A percentile compares a stretch with the other conserved stretches of the same genome.
These are phyloP conservation scores for Moniliophthora roreri DNA, from an alignment of 1,284 basidiomycete species.

Conservation along the genomic window DNA sequence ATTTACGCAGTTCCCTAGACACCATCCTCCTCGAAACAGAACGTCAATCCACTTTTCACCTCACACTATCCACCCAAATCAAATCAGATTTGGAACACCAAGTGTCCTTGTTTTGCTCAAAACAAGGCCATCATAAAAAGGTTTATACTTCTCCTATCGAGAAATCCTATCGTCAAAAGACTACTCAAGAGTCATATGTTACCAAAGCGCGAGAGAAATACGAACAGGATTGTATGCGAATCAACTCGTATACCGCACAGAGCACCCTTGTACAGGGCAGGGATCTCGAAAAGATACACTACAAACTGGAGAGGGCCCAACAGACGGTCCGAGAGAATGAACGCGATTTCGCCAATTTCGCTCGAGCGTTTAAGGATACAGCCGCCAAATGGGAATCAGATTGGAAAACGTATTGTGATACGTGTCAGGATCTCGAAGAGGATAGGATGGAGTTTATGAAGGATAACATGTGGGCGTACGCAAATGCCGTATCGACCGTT, in stretches of 20 bases:
- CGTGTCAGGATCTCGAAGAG: conserved; percentile 95
- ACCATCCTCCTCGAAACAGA: conserved; percentile 84
- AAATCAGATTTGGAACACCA: conserved; percentile 77
- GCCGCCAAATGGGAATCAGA: conserved; percentile 87
- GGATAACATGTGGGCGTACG: conserved; percentile 94
- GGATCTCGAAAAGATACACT: conserved; percentile 88
- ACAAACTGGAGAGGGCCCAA: conserved; percentile 88
- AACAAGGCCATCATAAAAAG: conserved; percentile 78
- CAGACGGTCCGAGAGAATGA: conserved; percentile 90
- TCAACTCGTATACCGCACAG: conserved; percentile 96
- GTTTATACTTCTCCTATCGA: conserved; percentile 75
- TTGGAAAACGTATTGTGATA: conserved; percentile 94
- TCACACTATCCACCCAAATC: conserved; percentile 72
- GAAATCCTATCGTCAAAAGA: conserved; percentile 86
- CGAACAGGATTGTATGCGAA: conserved; percentile 90
- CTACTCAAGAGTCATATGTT: conserved; percentile 81
- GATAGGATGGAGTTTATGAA: conserved; percentile 93
- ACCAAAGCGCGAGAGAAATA: conserved; percentile 92
- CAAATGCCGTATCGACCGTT: conserved; percentile 93
- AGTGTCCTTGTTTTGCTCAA: conserved; percentile 59
- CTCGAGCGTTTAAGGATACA: conserved; percentile 80
- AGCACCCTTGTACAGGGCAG: conserved; percentile 90
- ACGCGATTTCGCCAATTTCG: conserved; percentile 88
- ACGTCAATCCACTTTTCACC: conserved; percentile 72
- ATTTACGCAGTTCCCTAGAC: conserved; percentile 78